phyloP scores from a whole-genome alignment of 2,329 filamentous ascomycete species.

The Alternaria longipes region DNA sequence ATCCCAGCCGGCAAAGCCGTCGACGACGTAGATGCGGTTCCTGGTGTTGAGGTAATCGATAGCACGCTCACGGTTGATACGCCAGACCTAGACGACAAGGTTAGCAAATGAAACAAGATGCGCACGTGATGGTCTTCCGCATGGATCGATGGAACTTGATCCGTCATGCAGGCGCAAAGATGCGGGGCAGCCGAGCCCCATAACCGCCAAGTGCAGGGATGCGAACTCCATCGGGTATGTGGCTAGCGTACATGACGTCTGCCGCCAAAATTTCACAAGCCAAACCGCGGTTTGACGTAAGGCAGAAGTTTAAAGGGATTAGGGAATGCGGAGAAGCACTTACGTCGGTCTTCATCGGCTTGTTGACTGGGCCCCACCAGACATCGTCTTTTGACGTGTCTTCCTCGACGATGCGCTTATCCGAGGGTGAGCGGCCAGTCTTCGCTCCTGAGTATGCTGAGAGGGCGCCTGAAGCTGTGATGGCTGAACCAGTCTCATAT shows the following conservation, averaged over 20 bases:
- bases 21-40: conserved; percentile 97
- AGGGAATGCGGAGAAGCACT: conserved; percentile 52
- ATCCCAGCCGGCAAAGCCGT: conserved; percentile 98
- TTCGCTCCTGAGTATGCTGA: conserved; percentile 98
- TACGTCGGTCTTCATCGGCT: conserved; percentile 97
- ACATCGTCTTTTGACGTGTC: conserved; percentile 86
- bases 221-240: conserved; percentile 43
- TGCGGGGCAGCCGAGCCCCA: conserved; percentile 49
- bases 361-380: conserved; percentile 99
- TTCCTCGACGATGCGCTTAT: conserved; percentile 98
- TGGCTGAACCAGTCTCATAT: conserved; percentile 97
- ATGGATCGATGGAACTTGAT: conserved; percentile 11
- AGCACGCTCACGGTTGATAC: conserved; percentile 98
- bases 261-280: conserved; percentile 39
- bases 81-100: conserved; percentile 78
- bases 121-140: conserved; percentile 37
- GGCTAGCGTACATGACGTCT: conserved; percentile 49
- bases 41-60: conserved; percentile 99
- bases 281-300: conserved; percentile 24
- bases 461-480: conserved; percentile 92
- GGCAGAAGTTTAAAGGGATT: conserved; percentile 14
- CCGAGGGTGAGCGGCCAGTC: conserved; percentile 93
- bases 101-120: conserved; percentile 19
- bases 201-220: conserved; percentile 41
- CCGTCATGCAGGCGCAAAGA: conserved; percentile 34